Evolutionary conservation across 1,139 yeast species (phyloP), one percentile per base, ranked within the genome.

Genomic region (Kluyveromyces marxianus): DNA sequence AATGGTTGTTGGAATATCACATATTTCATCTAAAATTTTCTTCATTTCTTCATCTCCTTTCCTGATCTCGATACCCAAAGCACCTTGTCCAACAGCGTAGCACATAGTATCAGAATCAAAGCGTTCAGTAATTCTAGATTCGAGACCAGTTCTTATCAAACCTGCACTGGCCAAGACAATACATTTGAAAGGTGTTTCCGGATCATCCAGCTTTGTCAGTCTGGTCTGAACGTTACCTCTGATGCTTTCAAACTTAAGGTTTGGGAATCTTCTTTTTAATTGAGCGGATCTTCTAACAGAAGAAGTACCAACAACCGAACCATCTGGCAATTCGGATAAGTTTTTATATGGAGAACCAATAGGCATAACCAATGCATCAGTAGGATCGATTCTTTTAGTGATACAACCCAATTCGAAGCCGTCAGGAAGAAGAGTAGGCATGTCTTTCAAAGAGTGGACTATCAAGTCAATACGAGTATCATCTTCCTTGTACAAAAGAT

Each of bases 61-160:
- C 58, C 94, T 77, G 54, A 90, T 86, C 67, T 92, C 98, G 35
- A 92, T 72, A 25, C 97, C 98, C 45, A 92, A 70, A 0, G 97
- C 97, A 52, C 98, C 98, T 70, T 92, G 98, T 21, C 98, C 98
- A 37, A 92, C 97, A 0, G 98, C 96, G 62, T 92, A 87, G 63
- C 82, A 86, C 96, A 92, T 87, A 49, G 83, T 88, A 35, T 88
- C 86, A n/a, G 81, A 75, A 52, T 83, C 80, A 52, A 92, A 72
- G 37, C 80, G 72, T 54, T 68, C 67, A 14, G 88, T 77, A 59
- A 92, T 89, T 65, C 97, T 75, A 51, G 78, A 67, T 29, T 77
- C 80, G 48, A 89, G 69, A 2, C 82, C 87, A 40, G 85, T 69
- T 54, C 98, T 77, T 35, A 77, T 71, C 50, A 92, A 74, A 2